Evolutionary conservation across 805 yeast species (phyloP).

Genomic region (Candida golubevii): DNA sequence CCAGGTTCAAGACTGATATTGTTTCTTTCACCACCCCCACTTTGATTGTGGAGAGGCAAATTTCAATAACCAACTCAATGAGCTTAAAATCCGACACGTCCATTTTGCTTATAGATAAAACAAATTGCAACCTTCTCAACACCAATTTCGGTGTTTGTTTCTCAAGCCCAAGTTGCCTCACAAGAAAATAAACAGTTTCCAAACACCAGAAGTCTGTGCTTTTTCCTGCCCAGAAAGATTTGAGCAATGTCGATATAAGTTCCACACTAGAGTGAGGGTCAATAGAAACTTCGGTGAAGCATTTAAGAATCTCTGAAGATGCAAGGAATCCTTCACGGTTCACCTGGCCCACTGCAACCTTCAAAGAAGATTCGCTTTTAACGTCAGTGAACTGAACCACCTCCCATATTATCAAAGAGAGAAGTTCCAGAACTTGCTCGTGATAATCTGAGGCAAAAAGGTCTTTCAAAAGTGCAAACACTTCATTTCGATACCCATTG

Average conservation of each 20-base stretch:
- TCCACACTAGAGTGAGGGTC: slow-evolving; percentile 23
- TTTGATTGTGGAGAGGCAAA: slow-evolving; percentile 3
- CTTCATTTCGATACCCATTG: slow-evolving; percentile 33
- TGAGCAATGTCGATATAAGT: slow-evolving; percentile 22
- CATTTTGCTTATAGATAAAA: slow-evolving; percentile 6
- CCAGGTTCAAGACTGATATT: slow-evolving; percentile 11
- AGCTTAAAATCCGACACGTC: not conserved
- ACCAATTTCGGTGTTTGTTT: not conserved
- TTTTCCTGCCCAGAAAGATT: slow-evolving; percentile 16
- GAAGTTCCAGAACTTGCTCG: slow-evolving; percentile 20
- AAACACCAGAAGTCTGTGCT: slow-evolving; percentile 31
- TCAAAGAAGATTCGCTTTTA: slow-evolving; percentile 21
- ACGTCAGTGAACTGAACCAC: slow-evolving; percentile 40
- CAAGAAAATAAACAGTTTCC: slow-evolving; percentile 32
- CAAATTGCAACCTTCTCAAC: slow-evolving; percentile 7
- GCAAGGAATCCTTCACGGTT: not conserved
- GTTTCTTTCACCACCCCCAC: slow-evolving; percentile 3
- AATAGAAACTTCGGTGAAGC: not conserved
- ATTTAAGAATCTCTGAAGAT: not conserved
- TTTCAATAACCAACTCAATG: not conserved
- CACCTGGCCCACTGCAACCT: slow-evolving; percentile 1
- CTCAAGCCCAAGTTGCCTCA: slow-evolving; percentile 21
- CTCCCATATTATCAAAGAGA: slow-evolving; percentile 32
- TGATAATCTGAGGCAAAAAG: slow-evolving; percentile 20
- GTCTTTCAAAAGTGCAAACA: slow-evolving; percentile 19